Base-by-base conservation (phyloP, 108 stramenopile genomes). In the Cyclotella cryptica region DNA sequence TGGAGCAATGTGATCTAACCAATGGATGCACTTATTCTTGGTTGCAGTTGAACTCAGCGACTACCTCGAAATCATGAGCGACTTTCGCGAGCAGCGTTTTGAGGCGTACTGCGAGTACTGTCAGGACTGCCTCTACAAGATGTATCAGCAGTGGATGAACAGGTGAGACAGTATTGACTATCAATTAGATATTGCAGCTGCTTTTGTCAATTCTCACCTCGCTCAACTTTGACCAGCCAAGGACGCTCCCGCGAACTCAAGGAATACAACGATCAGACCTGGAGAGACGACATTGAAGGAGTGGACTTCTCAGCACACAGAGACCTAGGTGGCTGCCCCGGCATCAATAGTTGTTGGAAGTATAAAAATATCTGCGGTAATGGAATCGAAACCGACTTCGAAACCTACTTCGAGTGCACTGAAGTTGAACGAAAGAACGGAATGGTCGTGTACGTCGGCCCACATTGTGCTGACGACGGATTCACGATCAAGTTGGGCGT, bases 391-490 rank as follows among this genome's bases (percentile, higher is more conserved):
- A 46, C 55, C 41, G 14, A 58, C n/a, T 21, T 41, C 44, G 41
- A 43, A 17, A 49, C 74, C 13, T 84, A 79, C 74, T 79, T 84
- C 17, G 58, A 79, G 3, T 84, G 83, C 39, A 69, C 74, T 21
- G 49, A 79, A 44, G 78, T 80, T n/a, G 30, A 88, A 71, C 79
- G 83, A 26, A 72, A 85, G 35, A 63, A 87, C 53, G 89, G 86
- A 28, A 57, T 59, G 7, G 72, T 71, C 19, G 84, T 70, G 61
- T 92, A 88, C 75, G 66, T 92, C 55, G 89, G 88, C 28, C 90
- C 93, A n/a, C 87, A 89, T 52, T 95, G 94, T 70, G 69, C 74
- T 27, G 73, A 66, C 17, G 89, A 92, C 57, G 83, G 81, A 51
- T 69, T 69, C 52, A 85, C 84, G 49, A 81, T 95, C 45, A 77